Base-by-base conservation (phyloP, 305 asterid genomes). In the Solanum chacoense region DNA sequence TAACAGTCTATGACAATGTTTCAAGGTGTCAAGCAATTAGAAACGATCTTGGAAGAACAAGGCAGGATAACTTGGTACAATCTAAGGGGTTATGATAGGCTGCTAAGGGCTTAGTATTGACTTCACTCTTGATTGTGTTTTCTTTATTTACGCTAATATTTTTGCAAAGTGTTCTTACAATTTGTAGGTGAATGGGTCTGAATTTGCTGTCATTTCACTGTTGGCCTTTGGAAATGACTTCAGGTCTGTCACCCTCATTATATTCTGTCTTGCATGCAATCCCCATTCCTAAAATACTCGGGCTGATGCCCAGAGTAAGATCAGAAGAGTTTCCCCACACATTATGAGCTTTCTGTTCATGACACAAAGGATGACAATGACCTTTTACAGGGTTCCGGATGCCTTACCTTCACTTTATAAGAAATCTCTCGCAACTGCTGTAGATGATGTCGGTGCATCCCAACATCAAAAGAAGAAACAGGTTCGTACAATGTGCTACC, bases 341-440 rank as follows among this genome's bases (percentile, higher is more conserved):
- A 83, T 72, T 63, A 42, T 86, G 45, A 37, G 72, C 29, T 73
- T 32, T 36, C 22, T 42, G 80, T 84, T 55, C 86, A 59, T 73
- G 37, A 35, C 45, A 37, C 24, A 50, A 71, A 38, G 83, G 69
- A 86, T 86, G 73, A 40, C 35, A 72, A 35, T 45, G 40, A 71
- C 24, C 87, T 38, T 88, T 86, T 89, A 71, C 87, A 94, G 98
- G 96, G 87, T 93, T 90, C 95, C 92, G 3, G 94, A 91, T 90
- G 88, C 92, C 73, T 92, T 95, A 90, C 98, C 98, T 87, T 90
- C 94, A 90, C 98, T 96, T 87, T 95, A 95, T 87, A 98, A 97
- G 89, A 92, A 94, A 92, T 94, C 90, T 89, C 94, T 95, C 67
- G 94, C 95, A 45, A 94, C 95, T 72, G 94, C 95, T 90, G 93